Conservation (phyloP, 73 alveolate species). For the Uronychia binucleata region DNA sequence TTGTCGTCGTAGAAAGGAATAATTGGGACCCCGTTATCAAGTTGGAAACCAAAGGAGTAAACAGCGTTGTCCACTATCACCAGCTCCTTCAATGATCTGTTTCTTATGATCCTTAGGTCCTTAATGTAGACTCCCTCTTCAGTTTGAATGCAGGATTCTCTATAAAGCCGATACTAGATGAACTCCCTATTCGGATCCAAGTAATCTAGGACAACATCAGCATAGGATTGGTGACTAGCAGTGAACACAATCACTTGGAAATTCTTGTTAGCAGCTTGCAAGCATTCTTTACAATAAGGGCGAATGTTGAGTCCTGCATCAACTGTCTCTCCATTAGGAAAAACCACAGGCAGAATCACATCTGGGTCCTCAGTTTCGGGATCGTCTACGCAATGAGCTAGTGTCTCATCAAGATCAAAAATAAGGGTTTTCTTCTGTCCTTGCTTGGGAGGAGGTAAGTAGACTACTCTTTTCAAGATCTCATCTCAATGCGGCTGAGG, state of each 20-base stretch:
- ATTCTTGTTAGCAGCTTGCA: conserved; percentile 52
- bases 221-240: conserved; percentile 85
- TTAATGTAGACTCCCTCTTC: conserved; percentile 77
- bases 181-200: conserved; percentile 84
- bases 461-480: conserved; percentile 14
- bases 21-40: conserved; percentile 72
- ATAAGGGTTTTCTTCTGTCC: conserved; percentile 57
- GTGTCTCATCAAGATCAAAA: conserved; percentile 81
- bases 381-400: conserved; percentile 74
- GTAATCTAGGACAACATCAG: conserved; percentile 85
- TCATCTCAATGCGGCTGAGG: conserved; percentile 28
- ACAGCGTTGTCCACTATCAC: conserved; percentile 59
- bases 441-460: conserved; percentile 26
- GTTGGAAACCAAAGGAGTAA: conserved; percentile 41
- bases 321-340: conserved; percentile 71
- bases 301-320: conserved; percentile 71
- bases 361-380: conserved; percentile 51
- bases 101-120: conserved; percentile 48
- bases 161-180: conserved; percentile 73
- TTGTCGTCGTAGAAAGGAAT: conserved; percentile 71
- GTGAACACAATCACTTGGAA: conserved; percentile 74
- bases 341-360: conserved; percentile 44
- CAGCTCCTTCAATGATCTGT: conserved; percentile 35
- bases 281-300: conserved; percentile 71
- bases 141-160: conserved; percentile 73